Evolutionary conservation across 768 basidiomycete species (phyloP), one percentile per base, ranked within the genome.

Genomic region (Rhizopogon vesiculosus): DNA sequence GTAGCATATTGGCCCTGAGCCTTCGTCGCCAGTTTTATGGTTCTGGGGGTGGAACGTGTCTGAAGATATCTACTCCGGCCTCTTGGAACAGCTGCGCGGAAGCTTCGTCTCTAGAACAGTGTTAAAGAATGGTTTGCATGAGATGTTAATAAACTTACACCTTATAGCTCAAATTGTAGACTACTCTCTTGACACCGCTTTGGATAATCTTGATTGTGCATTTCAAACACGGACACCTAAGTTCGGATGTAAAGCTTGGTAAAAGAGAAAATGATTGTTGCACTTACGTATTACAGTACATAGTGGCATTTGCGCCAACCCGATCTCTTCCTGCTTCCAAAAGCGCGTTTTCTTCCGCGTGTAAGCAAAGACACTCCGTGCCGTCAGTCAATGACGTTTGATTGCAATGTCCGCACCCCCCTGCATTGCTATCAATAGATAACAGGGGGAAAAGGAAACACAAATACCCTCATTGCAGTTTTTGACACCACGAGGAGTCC

Each of bases 151-250:
- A 45, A 15, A 78, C 89, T 63, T 61, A 92, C 97, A 98, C 92
- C 77, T 93, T 93, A 72, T 99, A 99, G 51, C 86, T 85, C 53
- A 98, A 74, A 67, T 94, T 96, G 68, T 98, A 99, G 5, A 98
- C 91, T 3, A 99, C 96, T 55, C 86, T 87, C 57, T 82, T 86
- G 18, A 98, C 88, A 0, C 95, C 96, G 19, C 86, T 89, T 66
- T 99, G 96, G 28, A 98, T 94, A 61, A 98, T 98, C 70, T 98
- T 98, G 72, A 98, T 86, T 0, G 95, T 93, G 67, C 97, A 99
- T 60, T 82, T 86, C n/a, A 98, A 76, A 68, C 97, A 99, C 0
- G 97, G 97, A 64, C 97, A 99, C n/a, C 95, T 98, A 65, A 16
- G 42, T 39, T 41, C 22, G 45, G 42, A 42, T 43, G 50, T 56